Evolutionary conservation across 2,329 filamentous ascomycete genomes (phyloP), one percentile per base, ranked within the genome.

Genomic region (Cercospora brassicicola): DNA sequence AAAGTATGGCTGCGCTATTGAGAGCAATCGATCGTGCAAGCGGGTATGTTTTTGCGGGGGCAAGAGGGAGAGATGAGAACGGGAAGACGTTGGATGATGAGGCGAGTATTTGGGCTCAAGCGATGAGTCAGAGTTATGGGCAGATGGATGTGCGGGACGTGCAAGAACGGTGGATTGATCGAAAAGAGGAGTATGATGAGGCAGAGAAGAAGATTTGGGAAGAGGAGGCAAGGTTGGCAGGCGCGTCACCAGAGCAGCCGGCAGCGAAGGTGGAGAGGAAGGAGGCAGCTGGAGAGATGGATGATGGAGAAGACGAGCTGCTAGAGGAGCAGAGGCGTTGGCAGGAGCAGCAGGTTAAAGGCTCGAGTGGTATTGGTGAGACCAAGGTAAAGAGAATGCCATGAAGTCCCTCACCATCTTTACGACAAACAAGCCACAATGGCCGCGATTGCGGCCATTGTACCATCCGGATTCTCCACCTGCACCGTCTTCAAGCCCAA

Each of bases 161-260:
- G 71, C 95, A 99, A 81, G 95, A 99, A 82, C 86, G 95, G 69
- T 99, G 95, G 95, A 83, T 99, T 33, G 94, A 98, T 80, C 86
- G 90, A 48, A 95, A 94, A 78, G 94, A 94, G 15, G 92, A 91
- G 72, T 93, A 92, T 76, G 95, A 99, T 79, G 89, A 90, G 73
- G 82, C 89, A 68, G 95, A 98, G 83, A 84, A 85, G 67, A 87
- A 88, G 76, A 87, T 90, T 64, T 89, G 90, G 83, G 91, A 94
- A 75, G 89, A 91, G 73, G 91, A 96, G 79, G 88, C 87, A 15
- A 73, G 86, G 74, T 79, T 72, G 67, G 75, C 72, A 39, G 76
- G 74, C 13, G 73, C 76, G 15, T 73, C 75, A 28, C 71, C 72
- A 5, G 74, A 73, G 64, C 23, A 69, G 60, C 70, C 73, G 62